Conservation (phyloP, 2,329 filamentous ascomycete genomes). For the Plenodomus biglobosus region DNA sequence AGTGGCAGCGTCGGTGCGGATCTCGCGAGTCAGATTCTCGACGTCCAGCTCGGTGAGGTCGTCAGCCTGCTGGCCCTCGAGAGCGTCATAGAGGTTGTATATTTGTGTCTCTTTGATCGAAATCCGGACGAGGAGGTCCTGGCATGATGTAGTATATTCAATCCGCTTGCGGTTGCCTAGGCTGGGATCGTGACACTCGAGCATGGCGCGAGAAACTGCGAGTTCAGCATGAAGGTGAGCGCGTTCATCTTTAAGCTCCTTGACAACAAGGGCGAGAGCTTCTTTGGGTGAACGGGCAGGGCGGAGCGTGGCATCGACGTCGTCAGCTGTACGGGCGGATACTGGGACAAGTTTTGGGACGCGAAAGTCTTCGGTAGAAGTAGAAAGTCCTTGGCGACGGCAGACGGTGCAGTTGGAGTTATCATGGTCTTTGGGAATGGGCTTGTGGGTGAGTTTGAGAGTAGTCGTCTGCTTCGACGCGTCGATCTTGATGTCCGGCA, state of each 20-base stretch:
- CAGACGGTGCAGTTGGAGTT: slow-evolving; percentile 60
- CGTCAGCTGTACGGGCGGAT: slow-evolving; percentile 54
- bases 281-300: slow-evolving; percentile 66
- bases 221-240: slow-evolving; percentile 72
- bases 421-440: slow-evolving; percentile 50
- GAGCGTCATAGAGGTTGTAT: slow-evolving; percentile 79
- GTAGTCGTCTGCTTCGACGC: slow-evolving; percentile 27
- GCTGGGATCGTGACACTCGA: slow-evolving; percentile 63
- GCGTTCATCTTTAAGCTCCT: slow-evolving; percentile 77
- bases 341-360: slow-evolving; percentile 55
- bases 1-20: slow-evolving; percentile 43
- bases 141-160: slow-evolving; percentile 62
- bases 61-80: slow-evolving; percentile 73
- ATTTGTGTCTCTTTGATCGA: slow-evolving; percentile 78
- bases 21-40: slow-evolving; percentile 48
- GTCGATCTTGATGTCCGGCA: slow-evolving; percentile 62
- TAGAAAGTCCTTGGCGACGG: slow-evolving; percentile 47
- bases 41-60: slow-evolving; percentile 50
- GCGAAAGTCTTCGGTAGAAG: slow-evolving; percentile 35
- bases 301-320: slow-evolving; percentile 62
- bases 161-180: slow-evolving; percentile 66
- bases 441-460: slow-evolving; percentile 20
- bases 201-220: slow-evolving; percentile 58
- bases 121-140: slow-evolving; percentile 62
- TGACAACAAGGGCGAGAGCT: slow-evolving; percentile 80